Conservation (phyloP, 164 flowering plant genomes). For the Brasenia schreberi region DNA sequence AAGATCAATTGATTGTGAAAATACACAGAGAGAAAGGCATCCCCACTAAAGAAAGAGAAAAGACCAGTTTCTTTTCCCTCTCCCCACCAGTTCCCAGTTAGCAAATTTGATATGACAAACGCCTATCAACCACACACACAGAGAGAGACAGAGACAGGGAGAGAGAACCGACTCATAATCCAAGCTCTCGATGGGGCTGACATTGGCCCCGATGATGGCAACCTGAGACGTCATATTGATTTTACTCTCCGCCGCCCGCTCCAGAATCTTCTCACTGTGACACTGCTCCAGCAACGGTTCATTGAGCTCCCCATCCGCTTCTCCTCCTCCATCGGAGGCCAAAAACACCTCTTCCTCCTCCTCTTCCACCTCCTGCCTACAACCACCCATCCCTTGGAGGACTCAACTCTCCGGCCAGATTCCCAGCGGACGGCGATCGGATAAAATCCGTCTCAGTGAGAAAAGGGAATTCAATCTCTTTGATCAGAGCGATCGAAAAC, state of each 20-base stretch:
- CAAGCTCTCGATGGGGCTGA: conserved; percentile 80
- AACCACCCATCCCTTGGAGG: neutral
- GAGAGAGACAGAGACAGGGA: neutral
- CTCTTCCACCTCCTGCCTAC: neutral
- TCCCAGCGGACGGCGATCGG: neutral
- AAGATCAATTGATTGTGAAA: too few species aligned
- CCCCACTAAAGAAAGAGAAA: too few species aligned
- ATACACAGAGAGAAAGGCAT: too few species aligned
- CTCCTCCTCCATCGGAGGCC: neutral
- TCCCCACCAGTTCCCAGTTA: too few species aligned
- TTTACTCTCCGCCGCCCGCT: neutral
- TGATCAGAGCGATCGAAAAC: too few species aligned
- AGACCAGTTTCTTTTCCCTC: too few species aligned
- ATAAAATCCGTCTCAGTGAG: too few species aligned
- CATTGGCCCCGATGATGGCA: conserved; percentile 63
- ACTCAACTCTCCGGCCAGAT: neutral
- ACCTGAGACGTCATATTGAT: conserved; percentile 58
- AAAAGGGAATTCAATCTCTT: too few species aligned
- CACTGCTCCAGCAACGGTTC: neutral
- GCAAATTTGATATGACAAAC: too few species aligned
- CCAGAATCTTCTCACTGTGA: neutral
- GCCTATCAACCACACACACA: neutral
- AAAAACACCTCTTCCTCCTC: neutral
- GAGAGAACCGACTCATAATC: conserved; percentile 59
- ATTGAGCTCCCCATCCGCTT: neutral